Conservation (phyloP, 2,329 filamentous ascomycete genomes). For the Alternaria burnsii region DNA sequence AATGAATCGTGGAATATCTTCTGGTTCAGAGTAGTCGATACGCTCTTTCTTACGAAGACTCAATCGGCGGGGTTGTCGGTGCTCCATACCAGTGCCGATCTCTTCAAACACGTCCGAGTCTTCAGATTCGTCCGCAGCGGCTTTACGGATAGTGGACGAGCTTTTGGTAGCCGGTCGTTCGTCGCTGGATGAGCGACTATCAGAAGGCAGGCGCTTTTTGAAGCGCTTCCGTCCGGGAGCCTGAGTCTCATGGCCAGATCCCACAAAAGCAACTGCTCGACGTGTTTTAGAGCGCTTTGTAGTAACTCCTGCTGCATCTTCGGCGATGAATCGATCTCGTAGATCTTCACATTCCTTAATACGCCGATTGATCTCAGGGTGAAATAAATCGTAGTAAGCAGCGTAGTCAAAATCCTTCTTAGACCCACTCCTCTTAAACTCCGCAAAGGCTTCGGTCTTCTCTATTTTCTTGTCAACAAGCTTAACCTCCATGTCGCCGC, state of each 20-base stretch:
- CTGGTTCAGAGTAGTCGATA: conserved; percentile 19
- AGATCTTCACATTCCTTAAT: conserved; percentile 12
- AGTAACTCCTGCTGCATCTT: not conserved
- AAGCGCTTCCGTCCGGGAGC: not conserved
- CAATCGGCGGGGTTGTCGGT: not conserved
- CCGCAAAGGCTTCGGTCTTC: conserved; percentile 2
- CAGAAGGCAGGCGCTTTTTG: not conserved
- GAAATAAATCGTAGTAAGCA: conserved; percentile 19
- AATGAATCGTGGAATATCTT: not conserved
- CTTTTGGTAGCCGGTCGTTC: not conserved
- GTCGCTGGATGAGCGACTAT: conserved; percentile 9
- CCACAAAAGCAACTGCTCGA: not conserved
- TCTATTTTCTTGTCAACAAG: conserved; percentile 33
- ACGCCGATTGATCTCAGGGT: conserved; percentile 24
- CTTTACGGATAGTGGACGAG: not conserved
- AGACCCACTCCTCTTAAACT: conserved; percentile 8
- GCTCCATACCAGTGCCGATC: not conserved
- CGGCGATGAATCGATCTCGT: conserved; percentile 9
- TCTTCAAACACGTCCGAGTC: conserved; percentile 9
- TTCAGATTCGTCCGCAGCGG: not conserved
- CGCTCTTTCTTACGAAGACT: conserved; percentile 22
- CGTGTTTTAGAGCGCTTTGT: conserved; percentile 7
- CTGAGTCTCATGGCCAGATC: conserved; percentile 1
- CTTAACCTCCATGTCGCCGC: conserved; percentile 42
- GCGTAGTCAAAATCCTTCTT: conserved; percentile 21